Percentiles rank a stretch among this genome's conserved stretches.
Conservation (phyloP, 208 protist genomes). For the Trypanosoma avium region DNA sequence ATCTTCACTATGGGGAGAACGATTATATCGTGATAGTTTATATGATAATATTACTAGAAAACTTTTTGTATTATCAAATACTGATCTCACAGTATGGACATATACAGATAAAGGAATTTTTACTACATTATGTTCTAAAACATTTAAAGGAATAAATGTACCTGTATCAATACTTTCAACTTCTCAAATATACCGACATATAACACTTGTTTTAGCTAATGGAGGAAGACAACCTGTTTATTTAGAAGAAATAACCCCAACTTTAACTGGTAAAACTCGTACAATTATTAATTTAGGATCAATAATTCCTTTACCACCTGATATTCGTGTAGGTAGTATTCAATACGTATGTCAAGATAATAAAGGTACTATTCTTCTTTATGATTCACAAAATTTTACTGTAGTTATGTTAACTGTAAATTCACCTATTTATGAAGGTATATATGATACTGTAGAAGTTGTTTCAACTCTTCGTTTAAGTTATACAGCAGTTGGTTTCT, state of each 20-base stretch:
- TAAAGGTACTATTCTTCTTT: constrained; percentile 34
- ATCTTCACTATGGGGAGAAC: constrained; percentile 11
- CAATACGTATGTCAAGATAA: constrained; percentile 17
- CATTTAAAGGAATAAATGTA: constrained; percentile 6
- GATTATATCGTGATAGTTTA: constrained; percentile 12
- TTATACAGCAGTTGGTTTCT: constrained; percentile 36
- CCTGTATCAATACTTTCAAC: constrained; percentile 15
- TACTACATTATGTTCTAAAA: constrained; percentile 5
- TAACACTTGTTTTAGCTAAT: constrained; percentile 36
- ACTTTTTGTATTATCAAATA: constrained; percentile 27
- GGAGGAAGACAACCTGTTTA: constrained; percentile 44
- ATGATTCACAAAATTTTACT: constrained; percentile 40
- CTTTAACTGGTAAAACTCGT: not conserved
- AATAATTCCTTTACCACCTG: constrained; percentile 18
- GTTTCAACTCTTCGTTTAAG: constrained; percentile 47
- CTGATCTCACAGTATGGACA: constrained; percentile 25
- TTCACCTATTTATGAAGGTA: constrained; percentile 38
- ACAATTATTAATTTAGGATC: constrained; percentile 14
- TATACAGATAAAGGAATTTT: constrained; percentile 1
- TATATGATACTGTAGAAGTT: constrained; percentile 34
- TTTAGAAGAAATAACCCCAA: constrained; percentile 3
- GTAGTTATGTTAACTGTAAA: constrained; percentile 40
- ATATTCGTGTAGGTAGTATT: constrained; percentile 18
- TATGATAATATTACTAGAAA: constrained; percentile 15
- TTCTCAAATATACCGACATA: constrained; percentile 20